A percentile compares a stretch with the other conserved stretches of the same genome.
Conservation (phyloP, 768 basidiomycete species). For the Tylopilus rubrobrunneus region DNA sequence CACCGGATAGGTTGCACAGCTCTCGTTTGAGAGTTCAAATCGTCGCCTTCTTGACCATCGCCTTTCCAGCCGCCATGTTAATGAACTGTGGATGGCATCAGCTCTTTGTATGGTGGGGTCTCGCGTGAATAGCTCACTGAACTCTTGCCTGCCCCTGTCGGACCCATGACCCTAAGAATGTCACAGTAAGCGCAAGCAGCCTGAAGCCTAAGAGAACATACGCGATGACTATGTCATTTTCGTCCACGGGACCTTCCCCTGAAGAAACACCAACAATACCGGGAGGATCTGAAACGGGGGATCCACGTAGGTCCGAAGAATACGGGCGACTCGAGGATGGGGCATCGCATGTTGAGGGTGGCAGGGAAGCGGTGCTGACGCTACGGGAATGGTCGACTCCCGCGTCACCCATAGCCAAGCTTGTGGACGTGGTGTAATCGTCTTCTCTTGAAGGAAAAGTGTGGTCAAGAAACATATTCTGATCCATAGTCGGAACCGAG, state of each 20-base stretch:
- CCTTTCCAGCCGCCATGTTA: constrained; percentile 2
- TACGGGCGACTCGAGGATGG: background rate
- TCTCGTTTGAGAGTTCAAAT: constrained; percentile 9
- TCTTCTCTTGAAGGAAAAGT: background rate
- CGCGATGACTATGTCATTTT: constrained; percentile 16
- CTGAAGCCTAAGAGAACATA: background rate
- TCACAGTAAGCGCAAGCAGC: background rate
- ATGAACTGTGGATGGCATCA: constrained; percentile 11
- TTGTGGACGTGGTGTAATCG: too few relatives aligned
- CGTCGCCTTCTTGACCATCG: background rate
- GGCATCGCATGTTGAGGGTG: background rate
- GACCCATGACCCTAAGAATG: constrained; percentile 14
- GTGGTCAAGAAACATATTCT: background rate
- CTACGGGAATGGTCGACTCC: background rate
- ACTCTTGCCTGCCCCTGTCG: constrained; percentile 16
- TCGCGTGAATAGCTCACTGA: constrained; percentile 9
- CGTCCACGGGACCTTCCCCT: background rate
- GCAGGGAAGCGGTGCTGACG: background rate
- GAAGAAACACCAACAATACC: background rate
- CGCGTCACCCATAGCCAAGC: background rate
- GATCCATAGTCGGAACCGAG: background rate
- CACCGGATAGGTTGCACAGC: constrained; percentile 5
- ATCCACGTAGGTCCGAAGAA: background rate
- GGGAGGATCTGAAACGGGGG: background rate
- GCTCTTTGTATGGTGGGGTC: background rate